Evolutionary conservation across 1,139 yeast genomes (phyloP), one percentile per base, ranked within the genome.

Genomic region (Spathaspora jeffriesii): DNA sequence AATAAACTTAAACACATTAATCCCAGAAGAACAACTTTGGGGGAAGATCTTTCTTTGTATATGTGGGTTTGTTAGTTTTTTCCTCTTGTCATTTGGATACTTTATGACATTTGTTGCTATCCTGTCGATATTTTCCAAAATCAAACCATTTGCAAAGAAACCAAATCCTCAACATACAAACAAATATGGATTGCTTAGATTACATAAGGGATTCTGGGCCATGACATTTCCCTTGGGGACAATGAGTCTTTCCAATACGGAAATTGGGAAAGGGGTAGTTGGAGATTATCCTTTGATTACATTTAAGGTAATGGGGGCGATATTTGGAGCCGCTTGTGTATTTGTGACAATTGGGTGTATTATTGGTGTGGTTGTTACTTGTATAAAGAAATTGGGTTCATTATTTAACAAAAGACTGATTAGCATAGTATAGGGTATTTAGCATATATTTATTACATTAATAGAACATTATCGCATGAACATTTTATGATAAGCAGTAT

Each of bases 211-310:
- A 0, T 88, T 86, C 78, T 90, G 96, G 96, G 83, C 91, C 27
- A 81, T 88, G 74, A 87, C 96, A 52, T 91, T 91, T 83, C 97
- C 97, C 2, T 61, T 89, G 55, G 97, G 96, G 2, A 89, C 97
- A 0, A 84, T 88, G 85, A 72, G 85, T 0, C 64, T 87, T 18
- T 81, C 89, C 2, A 78, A 82, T 54, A 63, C 71, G 18, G 78
- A 80, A 55, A 61, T 89, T 23, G 80, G 73, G 36, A 56, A 52
- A 2, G 63, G 76, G 6, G 73, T 69, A 44, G 73, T 77, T 6
- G 55, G 56, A 6, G 68, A 70, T 38, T 51, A 51, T 32, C 54
- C 54, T 1, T 68, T 82, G 54, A 60, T 61, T 37, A 80, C 83
- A 3, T 86, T 86, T 66, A 73, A 78, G 52, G 83, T 83, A 5